Base-by-base conservation (phyloP, 306 rosid genomes). In the Hylodesmum podocarpum region DNA sequence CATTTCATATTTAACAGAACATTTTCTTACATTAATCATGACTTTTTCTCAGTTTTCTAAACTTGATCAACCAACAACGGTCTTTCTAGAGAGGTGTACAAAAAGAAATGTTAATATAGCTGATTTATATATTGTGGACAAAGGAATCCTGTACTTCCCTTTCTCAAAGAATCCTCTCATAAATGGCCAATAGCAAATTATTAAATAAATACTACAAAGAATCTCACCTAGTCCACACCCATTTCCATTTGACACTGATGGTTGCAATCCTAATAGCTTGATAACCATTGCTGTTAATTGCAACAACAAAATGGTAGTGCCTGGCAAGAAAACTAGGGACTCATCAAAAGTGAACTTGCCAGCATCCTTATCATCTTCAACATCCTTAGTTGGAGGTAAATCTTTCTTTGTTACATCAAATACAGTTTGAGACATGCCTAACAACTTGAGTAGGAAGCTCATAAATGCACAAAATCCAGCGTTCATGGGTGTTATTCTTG, bases 351-450 rank as follows among this genome's bases (percentile, higher is more conserved):
- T 86, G 81, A 89, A 75, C 21, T 36, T 85, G 13, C 87, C 83
- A 1, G 33, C 81, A 54, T 85, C 72, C 13, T 1, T 36, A 13
- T 62, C 70, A 8, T 37, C 37, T 16, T 0, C 6, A 25, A 8
- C 78, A 5, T 47, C 55, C 3, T 75, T 27, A 19, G 41, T 64
- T 3, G 79, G 43, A 7, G 74, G 77, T 3, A 66, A 13, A 11
- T 91, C 91, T 72, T 88, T 93, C 37, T 78, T 77, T 21, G 96
- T 89, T 19, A 93, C 73, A 41, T 87, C 89, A 57, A 93, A 91
- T 0, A 76, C 70, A 0, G 87, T 81, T 36, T 91, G 78, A 0
- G 89, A 84, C 9, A 81, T 34, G 37, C 97, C 78, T 8, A 87
- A 33, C 1, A 78, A 21, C 61, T 91, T 84, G 4, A 83, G 36